Conservation (phyloP, 23 red algal genomes). For the Gracilaria gracilis region DNA sequence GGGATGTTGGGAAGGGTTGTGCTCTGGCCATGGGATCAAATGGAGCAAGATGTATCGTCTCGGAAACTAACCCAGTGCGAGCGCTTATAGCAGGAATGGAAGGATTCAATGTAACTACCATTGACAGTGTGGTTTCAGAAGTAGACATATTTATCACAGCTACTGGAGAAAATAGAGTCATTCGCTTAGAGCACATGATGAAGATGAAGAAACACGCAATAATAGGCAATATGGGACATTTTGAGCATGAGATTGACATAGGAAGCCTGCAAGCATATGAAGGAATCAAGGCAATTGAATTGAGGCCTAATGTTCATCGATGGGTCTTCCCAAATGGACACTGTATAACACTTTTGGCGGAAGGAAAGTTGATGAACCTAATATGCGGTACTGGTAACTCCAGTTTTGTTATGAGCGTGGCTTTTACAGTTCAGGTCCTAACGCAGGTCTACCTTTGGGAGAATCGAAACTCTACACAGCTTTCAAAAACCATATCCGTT, state of each 20-base stretch:
- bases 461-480: no score
- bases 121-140: not conserved
- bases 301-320: not conserved
- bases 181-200: slow-evolving; percentile 2
- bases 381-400: not conserved
- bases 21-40: not conserved
- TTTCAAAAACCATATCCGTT: no score
- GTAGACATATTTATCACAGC: slow-evolving; percentile 24
- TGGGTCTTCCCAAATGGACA: slow-evolving; percentile 2
- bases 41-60: not conserved
- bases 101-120: not conserved
- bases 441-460: not conserved
- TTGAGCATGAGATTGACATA: not conserved
- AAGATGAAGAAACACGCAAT: slow-evolving; percentile 17
- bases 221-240: slow-evolving; percentile 21
- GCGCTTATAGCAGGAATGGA: slow-evolving; percentile 15
- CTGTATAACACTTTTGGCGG: not conserved
- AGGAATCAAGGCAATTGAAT: no score
- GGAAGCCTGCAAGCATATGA: no score
- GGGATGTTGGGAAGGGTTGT: not conserved
- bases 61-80: slow-evolving; percentile 13
- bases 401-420: not conserved
- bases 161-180: not conserved
- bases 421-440: slow-evolving; percentile 14
- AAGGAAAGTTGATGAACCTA: slow-evolving; percentile 26